Base-by-base conservation (phyloP, 192 early-diverging fungal genomes). In the Funneliformis geosporum region DNA sequence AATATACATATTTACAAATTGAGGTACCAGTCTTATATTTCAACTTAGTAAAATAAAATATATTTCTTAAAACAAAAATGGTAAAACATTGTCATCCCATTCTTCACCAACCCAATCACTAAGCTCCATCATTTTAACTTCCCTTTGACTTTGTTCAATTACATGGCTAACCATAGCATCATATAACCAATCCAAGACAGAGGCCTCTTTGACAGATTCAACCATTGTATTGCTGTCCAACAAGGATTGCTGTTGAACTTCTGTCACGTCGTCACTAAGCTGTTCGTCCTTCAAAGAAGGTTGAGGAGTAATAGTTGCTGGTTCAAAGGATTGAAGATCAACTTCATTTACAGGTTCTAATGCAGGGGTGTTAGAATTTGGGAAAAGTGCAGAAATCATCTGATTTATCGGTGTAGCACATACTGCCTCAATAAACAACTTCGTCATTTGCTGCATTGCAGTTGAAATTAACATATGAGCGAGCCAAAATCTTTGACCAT, bases 61-160 rank as follows among this genome's bases (percentile, higher is more conserved):
- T 47, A 10, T 12, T 18, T 16, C 50, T 44, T 67, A 78, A 68
- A 78, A 78, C 16, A 78, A 62, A 5, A 67, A 68, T 46, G 76
- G 76, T 28, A 78, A 78, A 33, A 78, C 76, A 65, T 46, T 78
- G 68, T 78, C 76, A 64, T 78, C 76, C 61, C 55, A 78, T 28
- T 78, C 76, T 40, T 78, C 76, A 38, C 76, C 65, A 40, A 78
- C 76, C 76, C 76, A 78, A 68, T 78, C 76, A 47, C 76, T 78
- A 12, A 61, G 42, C 68, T 78, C 76, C 39, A 38, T 18, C 33
- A 78, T 50, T 68, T 43, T 78, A 21, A 65, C 76, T 43, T 78
- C 76, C 8, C 47, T n/a, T 47, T 78, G 62, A 78, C 76, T 78
- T 38, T 78, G 62, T 27, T 78, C 76, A 9, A 67, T 47, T 9